A percentile compares a stretch with the other conserved stretches of the same genome.
Evolutionary conservation across 129 eudicot species (phyloP).

Genomic region (Mikania micrantha): DNA sequence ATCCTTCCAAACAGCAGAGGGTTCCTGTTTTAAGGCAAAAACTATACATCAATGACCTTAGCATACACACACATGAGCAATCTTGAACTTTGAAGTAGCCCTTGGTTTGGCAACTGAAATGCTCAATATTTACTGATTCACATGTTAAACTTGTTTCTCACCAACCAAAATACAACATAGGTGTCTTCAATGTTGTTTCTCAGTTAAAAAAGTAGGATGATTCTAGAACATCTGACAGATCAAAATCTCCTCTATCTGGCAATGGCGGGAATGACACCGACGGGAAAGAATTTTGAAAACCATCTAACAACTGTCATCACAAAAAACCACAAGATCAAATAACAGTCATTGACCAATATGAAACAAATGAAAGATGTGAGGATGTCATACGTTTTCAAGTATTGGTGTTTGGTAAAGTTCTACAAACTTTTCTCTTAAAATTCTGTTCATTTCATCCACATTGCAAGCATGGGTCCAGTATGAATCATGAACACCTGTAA

Average conservation of each 20-base stretch:
- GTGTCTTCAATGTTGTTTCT: constrained; percentile 6
- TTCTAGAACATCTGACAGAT: constrained; percentile 65
- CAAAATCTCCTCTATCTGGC: constrained; percentile 92
- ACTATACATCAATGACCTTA: constrained; percentile 15
- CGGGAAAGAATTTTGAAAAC: constrained; percentile 70
- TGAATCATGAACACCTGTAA: constrained; percentile 96
- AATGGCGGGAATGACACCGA: constrained; percentile 66
- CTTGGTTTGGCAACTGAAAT: constrained; percentile 2
- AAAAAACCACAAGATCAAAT: constrained; percentile 1
- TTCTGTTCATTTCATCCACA: constrained; percentile 73
- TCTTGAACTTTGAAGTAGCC: neutral
- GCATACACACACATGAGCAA: constrained; percentile 13
- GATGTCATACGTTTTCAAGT: constrained; percentile 65
- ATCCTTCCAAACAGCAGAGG: neutral
- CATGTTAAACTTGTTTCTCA: neutral
- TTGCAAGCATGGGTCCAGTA: constrained; percentile 99
- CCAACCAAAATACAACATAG: constrained; percentile 6
- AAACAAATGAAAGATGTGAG: neutral
- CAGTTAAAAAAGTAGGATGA: constrained; percentile 91
- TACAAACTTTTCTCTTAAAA: constrained; percentile 86
- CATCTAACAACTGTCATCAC: constrained; percentile 62
- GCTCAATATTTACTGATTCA: constrained; percentile 12
- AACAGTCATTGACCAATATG: neutral
- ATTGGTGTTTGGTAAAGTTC: constrained; percentile 80
- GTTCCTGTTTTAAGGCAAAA: constrained; percentile 2